Conservation (phyloP, 345 rosid species). For the Lumnitzera racemosa region DNA sequence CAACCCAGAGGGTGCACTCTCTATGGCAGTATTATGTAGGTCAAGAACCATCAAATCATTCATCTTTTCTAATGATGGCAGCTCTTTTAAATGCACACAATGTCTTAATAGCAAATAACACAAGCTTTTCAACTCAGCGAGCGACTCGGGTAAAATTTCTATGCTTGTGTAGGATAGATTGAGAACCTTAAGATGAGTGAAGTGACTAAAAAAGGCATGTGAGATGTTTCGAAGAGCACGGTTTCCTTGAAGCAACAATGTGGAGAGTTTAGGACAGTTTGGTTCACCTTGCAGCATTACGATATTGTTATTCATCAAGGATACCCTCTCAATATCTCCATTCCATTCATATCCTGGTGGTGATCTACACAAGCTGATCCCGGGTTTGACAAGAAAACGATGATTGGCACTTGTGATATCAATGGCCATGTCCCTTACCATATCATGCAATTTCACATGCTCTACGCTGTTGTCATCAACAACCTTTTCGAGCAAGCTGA, state of each 20-base stretch:
- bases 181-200: constrained; percentile 11
- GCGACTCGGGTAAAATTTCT: no score
- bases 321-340: constrained; percentile 4
- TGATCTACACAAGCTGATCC: not conserved
- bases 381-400: constrained; percentile 2
- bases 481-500: constrained; percentile 10
- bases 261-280: constrained; percentile 15
- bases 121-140: no score
- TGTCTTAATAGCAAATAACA: no score
- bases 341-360: constrained; percentile 7
- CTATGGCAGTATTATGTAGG: no score
- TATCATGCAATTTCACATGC: constrained; percentile 14
- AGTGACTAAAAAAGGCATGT: constrained; percentile 9
- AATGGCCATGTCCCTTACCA: constrained; percentile 19
- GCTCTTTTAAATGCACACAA: no score
- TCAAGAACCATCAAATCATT: no score
- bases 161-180: not conserved
- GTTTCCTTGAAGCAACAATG: constrained; percentile 8
- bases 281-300: constrained; percentile 11
- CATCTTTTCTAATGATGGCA: no score
- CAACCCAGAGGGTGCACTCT: no score
- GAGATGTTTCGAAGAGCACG: not conserved
- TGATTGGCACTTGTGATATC: not conserved
- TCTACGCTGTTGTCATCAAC: not conserved
- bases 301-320: constrained; percentile 8